Base-by-base conservation (phyloP, 108 stramenopile species). In the Cyclostephanos invisitatus region DNA sequence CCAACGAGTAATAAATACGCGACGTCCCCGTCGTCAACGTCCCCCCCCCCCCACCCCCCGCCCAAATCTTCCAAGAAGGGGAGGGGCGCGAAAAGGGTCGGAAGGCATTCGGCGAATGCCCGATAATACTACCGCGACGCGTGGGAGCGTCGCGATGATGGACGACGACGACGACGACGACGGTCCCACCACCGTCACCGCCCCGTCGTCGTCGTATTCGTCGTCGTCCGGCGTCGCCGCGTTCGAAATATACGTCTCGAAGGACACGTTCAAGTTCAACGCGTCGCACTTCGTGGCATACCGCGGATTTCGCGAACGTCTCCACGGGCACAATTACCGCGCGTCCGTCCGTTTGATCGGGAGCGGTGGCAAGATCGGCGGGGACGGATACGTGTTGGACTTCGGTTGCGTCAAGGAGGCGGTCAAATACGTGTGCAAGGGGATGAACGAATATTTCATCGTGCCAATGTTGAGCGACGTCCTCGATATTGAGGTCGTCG, bases 191-290 rank as follows among this genome's bases (percentile, higher is more conserved):
- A n/a, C n/a, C n/a, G n/a, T n/a, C n/a, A n/a, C n/a, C n/a, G n/a
- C n/a, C n/a, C n/a, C n/a, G n/a, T n/a, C n/a, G n/a, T n/a, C n/a
- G n/a, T n/a, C n/a, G n/a, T n/a, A n/a, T n/a, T n/a, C n/a, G n/a
- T n/a, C n/a, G n/a, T n/a, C n/a, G n/a, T n/a, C n/a, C n/a, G n/a
- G n/a, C n/a, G n/a, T n/a, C n/a, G n/a, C n/a, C n/a, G n/a, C n/a
- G n/a, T 92, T 91, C 70, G 89, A 92, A 78, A 89, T 96, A 0
- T 77, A 68, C 60, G 90, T 95, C 38, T 78, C 82, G 22, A 96
- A 95, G 74, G 91, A 96, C 46, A 89, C 92, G 48, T 97, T 98
- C 85, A 98, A 98, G 81, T 98, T 98, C 87, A 94, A 96, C 85
- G 96, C 95, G 17, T 94, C 97, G 18, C 97, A 98, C 72, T 98